phyloP scores from a whole-genome alignment of 495 filamentous ascomycete species.

The Xylaria curta region DNA sequence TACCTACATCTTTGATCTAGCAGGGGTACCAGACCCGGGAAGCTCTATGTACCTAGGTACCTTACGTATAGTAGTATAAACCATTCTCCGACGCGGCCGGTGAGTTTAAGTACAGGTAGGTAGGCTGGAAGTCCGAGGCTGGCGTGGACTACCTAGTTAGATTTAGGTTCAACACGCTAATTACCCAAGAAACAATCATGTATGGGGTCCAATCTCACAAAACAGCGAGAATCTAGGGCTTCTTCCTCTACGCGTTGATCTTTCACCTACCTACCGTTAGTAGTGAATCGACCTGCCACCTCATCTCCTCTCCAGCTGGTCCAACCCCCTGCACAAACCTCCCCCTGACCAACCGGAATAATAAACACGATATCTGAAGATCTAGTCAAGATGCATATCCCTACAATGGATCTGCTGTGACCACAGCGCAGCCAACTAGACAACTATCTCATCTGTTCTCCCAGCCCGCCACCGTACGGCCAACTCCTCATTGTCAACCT shows the following conservation, averaged over 20 bases:
- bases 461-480: neutral
- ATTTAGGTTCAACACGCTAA: neutral
- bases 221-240: neutral
- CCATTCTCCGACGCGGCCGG: neutral
- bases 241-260: neutral
- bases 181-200: neutral
- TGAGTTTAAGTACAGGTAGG: slow-evolving; percentile 3
- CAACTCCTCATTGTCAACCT: neutral
- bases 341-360: slow-evolving; percentile 10
- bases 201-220: neutral
- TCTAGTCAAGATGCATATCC: slow-evolving; percentile 18
- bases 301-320: neutral
- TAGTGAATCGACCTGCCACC: slow-evolving; percentile 12
- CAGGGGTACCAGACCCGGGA: neutral
- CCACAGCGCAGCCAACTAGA: neutral
- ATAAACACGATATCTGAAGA: slow-evolving; percentile 11
- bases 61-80: neutral
- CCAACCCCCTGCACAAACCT: neutral
- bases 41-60: neutral
- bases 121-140: slow-evolving; percentile 5
- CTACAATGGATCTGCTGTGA: slow-evolving; percentile 17
- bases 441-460: neutral
- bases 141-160: neutral
- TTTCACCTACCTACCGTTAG: neutral
- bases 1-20: neutral